Conservation (phyloP, 1,284 basidiomycete genomes). For the Trametes polyzona region DNA sequence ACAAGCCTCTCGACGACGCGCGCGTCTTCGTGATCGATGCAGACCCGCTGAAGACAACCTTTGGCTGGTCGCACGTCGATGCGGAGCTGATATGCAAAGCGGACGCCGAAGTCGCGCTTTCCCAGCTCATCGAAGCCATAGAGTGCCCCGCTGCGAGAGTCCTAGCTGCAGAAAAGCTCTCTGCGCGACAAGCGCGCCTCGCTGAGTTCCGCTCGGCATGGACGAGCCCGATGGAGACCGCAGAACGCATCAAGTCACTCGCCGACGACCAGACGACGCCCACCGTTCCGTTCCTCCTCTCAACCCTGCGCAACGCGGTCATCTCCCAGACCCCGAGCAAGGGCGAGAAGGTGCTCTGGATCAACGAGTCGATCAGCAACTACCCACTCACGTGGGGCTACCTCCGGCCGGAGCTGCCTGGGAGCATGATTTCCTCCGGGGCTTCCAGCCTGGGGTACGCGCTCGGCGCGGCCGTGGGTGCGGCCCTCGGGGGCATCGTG, state of each 20-base stretch:
- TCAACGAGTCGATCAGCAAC: conserved; percentile 70
- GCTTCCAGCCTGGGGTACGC: conserved; percentile 69
- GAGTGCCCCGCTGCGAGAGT: conserved; percentile 17
- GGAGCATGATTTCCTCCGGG: conserved; percentile 56
- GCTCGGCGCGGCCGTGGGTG: conserved; percentile 65
- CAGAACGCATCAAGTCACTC: conserved; percentile 28
- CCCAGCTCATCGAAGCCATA: conserved; percentile 46
- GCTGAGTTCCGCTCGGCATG: conserved; percentile 24
- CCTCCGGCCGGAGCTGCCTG: conserved; percentile 54
- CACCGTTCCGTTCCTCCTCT: conserved; percentile 53
- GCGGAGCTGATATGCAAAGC: conserved; percentile 62
- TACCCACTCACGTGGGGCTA: conserved; percentile 58
- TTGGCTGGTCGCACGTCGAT: conserved; percentile 59
- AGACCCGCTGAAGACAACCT: conserved; percentile 60
- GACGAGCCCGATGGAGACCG: conserved; percentile 26
- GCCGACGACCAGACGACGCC: conserved; percentile 32
- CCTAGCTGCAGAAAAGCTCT: conserved; percentile 3
- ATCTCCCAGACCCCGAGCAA: conserved; percentile 39
- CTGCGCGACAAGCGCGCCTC: conserved; percentile 8
- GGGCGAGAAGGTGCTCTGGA: conserved; percentile 48
- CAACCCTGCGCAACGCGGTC: conserved; percentile 50
- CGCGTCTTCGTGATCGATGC: conserved; percentile 64
- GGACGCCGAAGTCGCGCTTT: conserved; percentile 55
- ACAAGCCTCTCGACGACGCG: conserved; percentile 45
- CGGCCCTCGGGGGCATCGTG: conserved; percentile 48